Base-by-base conservation (phyloP, 495 filamentous ascomycete species). In the Penicillium arizonense region DNA sequence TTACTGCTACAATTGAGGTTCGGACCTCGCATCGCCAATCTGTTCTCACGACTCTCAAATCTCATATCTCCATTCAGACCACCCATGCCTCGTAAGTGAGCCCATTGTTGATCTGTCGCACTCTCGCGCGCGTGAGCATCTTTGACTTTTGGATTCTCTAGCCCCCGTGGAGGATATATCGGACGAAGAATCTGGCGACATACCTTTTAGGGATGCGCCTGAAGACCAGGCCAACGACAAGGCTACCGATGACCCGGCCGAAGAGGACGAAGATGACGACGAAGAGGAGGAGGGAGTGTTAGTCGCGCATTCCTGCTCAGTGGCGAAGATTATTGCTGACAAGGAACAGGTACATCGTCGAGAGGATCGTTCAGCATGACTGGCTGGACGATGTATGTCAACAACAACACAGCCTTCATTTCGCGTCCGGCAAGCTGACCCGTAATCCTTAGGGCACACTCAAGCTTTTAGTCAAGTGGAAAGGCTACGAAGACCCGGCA, bases 401-500 rank as follows among this genome's bases (percentile, higher is more conserved):
- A 35, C 39, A 10, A 32, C 39, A 10, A 32, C 18, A 18, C 44
- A 10, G 7, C 4, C 20, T 21, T 14, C 10, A 28, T 13, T 34
- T n/a, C 11, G 14, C 28, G 32, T 21, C 11, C 30, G 18, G 21
- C 28, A 39, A 50, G 50, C 59, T 70, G 42, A 63, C 37, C 3
- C 28, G 28, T 5, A 42, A 57, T 57, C n/a, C 23, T 39, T 28
- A 82, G 75, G 72, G 72, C 26, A 58, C 50, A 0, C 53, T 81
- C 30, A 50, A 73, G 23, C 77, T 84, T 14, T 54, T 77, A 9
- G 80, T 87, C 42, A 86, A 87, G 58, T 88, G 85, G 85, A 72
- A 79, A 47, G 85, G 83, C 0, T 88, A 84, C 52, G 76, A 81
- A 0, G 69, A 81, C 14, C 69, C 69, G 10, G 55, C 57, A 1